Evolutionary conservation across 192 early-diverging fungal species (phyloP).

Genomic region (Powellomyces hirtus): DNA sequence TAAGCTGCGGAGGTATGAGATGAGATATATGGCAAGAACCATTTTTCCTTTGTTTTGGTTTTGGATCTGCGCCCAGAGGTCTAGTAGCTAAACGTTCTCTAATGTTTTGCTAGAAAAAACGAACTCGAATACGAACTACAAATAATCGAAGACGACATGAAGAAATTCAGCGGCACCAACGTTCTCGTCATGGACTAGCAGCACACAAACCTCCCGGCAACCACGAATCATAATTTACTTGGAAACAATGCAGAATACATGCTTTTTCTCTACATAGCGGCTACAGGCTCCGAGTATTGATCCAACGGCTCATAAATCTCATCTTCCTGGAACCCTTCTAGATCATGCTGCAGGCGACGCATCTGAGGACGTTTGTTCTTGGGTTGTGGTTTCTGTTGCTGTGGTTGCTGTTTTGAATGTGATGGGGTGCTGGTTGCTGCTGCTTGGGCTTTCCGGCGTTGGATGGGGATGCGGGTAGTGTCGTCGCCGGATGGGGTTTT

Average conservation of each 20-base stretch:
- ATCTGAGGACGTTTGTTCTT: slow-evolving; percentile 5
- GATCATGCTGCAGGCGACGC: not conserved
- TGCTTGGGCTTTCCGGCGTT: slow-evolving; percentile 12
- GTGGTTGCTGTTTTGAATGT: not conserved
- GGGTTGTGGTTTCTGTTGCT: not conserved
- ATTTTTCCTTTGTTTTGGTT: no score
- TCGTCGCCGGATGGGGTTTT: not conserved
- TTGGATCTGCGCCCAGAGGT: no score
- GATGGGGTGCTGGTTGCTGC: not conserved
- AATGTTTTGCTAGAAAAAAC: not conserved
- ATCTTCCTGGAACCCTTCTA: slow-evolving; percentile 10
- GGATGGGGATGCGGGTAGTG: not conserved
- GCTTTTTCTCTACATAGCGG: no score
- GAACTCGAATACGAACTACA: slow-evolving; percentile 9
- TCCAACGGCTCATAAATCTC: not conserved
- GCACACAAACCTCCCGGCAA: no score
- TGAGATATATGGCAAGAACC: no score
- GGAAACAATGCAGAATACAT: not conserved
- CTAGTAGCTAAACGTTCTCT: no score
- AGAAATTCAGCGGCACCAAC: not conserved
- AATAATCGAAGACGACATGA: not conserved
- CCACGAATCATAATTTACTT: no score
- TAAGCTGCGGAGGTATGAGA: not conserved
- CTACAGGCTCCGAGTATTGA: no score
- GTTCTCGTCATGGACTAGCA: not conserved